Conservation (phyloP, 2,329 filamentous ascomycete genomes). For the Diaporthe citrichinensis region DNA sequence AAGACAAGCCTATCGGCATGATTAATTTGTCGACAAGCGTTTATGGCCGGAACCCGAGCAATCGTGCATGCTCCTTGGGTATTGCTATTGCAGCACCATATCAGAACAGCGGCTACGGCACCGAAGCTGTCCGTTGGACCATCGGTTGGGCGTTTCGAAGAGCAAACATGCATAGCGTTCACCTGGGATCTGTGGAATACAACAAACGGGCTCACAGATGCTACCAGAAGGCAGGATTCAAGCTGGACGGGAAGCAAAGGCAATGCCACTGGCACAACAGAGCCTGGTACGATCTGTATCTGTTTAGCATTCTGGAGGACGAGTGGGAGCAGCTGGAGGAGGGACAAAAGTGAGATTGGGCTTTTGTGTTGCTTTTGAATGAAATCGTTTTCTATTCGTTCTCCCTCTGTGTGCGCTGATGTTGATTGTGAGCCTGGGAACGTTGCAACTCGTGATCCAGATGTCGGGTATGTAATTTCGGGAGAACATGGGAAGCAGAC, state of each 20-base stretch:
- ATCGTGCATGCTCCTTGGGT: slow-evolving; percentile 46
- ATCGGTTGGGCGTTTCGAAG: slow-evolving; percentile 56
- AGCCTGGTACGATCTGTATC: slow-evolving; percentile 44
- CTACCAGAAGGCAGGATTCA: slow-evolving; percentile 57
- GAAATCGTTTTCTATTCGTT: no score
- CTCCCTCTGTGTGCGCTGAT: no score
- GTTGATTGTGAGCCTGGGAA: background rate
- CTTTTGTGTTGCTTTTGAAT: background rate
- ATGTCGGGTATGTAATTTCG: background rate
- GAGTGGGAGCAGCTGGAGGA: slow-evolving; percentile 48
- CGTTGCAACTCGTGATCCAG: background rate
- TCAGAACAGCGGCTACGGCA: slow-evolving; percentile 56
- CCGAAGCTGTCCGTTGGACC: slow-evolving; percentile 56
- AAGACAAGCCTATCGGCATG: slow-evolving; percentile 42
- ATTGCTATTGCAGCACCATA: slow-evolving; percentile 48
- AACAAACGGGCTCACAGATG: slow-evolving; percentile 54
- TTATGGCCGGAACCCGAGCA: slow-evolving; percentile 6
- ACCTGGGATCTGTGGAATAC: slow-evolving; percentile 53
- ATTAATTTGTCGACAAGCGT: slow-evolving; percentile 20
- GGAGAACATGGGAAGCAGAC: background rate
- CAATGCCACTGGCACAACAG: slow-evolving; percentile 53
- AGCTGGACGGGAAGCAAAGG: slow-evolving; percentile 49
- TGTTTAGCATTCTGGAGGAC: slow-evolving; percentile 47
- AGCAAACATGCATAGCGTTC: slow-evolving; percentile 55
- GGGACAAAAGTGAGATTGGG: background rate